Conservation (phyloP, 805 yeast genomes). For the Candida yuanshanica region DNA sequence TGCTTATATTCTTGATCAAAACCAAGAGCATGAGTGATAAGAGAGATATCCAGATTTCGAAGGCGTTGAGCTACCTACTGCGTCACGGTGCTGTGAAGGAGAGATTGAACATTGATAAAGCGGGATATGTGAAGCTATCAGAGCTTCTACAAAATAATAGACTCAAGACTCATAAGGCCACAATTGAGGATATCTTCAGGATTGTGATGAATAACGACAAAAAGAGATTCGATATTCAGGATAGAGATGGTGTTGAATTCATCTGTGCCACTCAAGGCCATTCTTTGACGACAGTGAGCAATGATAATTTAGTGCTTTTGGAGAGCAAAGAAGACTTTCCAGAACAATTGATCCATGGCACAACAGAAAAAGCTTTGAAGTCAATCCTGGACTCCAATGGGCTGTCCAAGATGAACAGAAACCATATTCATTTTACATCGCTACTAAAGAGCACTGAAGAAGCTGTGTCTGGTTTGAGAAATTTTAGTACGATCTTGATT, state of each 20-base stretch:
- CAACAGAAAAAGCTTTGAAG: constrained; percentile 43
- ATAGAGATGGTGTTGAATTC: constrained; percentile 11
- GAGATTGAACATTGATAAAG: constrained; percentile 50
- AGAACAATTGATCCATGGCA: constrained; percentile 69
- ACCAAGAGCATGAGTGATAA: constrained; percentile 12
- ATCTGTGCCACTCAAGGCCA: constrained; percentile 97
- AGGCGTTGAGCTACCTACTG: constrained; percentile 66
- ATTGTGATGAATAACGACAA: constrained; percentile 67
- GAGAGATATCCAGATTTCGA: constrained; percentile 58
- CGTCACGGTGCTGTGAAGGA: constrained; percentile 84
- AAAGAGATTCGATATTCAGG: constrained; percentile 53
- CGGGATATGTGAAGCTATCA: constrained; percentile 59
- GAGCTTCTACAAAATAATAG: constrained; percentile 52
- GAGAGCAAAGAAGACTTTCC: constrained; percentile 41
- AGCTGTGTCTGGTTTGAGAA: constrained; percentile 72
- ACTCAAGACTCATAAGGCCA: constrained; percentile 49
- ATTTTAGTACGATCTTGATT: constrained; percentile 48
- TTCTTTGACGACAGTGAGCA: constrained; percentile 44
- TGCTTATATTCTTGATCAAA: no score
- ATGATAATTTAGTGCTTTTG: constrained; percentile 36
- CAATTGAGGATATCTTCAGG: constrained; percentile 49
- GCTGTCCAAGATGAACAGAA: constrained; percentile 63
- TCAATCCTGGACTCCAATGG: constrained; percentile 50
- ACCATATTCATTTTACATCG: constrained; percentile 82
- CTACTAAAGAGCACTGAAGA: constrained; percentile 40